phyloP scores from a whole-genome alignment of 2,329 filamentous ascomycete genomes.

The Aspergillus hiratsukae region DNA sequence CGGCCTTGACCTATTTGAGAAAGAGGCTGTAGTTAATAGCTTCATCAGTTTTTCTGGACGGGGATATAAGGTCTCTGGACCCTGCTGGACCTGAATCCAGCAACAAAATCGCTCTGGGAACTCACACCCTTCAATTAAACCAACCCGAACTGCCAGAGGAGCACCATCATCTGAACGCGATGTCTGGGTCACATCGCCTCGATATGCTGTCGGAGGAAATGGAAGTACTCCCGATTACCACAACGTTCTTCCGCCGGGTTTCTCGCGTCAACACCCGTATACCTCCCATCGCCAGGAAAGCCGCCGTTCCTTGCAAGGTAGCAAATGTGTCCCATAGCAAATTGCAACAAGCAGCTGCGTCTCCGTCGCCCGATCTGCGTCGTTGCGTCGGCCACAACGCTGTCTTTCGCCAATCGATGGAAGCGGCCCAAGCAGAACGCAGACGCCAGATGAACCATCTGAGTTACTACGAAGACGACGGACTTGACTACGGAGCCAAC shows the following conservation, averaged over 20 bases:
- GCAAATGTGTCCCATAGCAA: slow-evolving; percentile 14
- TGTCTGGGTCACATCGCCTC: not conserved
- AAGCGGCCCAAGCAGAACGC: slow-evolving; percentile 9
- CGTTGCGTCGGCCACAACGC: slow-evolving; percentile 14
- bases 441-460: not conserved
- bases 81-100: not conserved
- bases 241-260: slow-evolving; percentile 4
- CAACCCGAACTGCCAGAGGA: not conserved
- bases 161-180: not conserved
- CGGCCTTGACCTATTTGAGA: not conserved
- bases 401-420: slow-evolving; percentile 12
- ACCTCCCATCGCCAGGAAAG: not conserved
- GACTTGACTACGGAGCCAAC: not conserved
- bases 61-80: not conserved
- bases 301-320: slow-evolving; percentile 5
- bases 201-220: not conserved
- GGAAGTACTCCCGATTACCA: not conserved
- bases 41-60: not conserved
- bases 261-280: slow-evolving; percentile 2
- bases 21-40: not conserved
- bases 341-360: slow-evolving; percentile 9
- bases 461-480: not conserved
- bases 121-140: not conserved
- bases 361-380: slow-evolving; percentile 11
- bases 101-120: not conserved